A percentile compares a stretch with the other conserved stretches of the same genome.
phyloP scores from a whole-genome alignment of 2,329 filamentous ascomycete genomes.

The Fusarium burgessii region DNA sequence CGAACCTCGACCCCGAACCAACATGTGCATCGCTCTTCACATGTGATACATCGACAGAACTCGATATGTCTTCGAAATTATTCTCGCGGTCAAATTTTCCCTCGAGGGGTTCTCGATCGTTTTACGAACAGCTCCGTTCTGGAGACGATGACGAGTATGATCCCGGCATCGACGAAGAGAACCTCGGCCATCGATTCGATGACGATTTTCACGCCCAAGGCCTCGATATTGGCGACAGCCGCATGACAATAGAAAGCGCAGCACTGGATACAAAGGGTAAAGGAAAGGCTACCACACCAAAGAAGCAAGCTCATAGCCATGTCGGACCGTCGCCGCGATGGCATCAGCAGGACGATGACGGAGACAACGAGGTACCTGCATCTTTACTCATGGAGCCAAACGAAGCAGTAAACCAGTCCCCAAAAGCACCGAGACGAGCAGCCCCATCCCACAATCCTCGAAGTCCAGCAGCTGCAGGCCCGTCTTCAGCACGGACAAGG shows the following conservation, averaged over 20 bases:
- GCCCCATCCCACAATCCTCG: constrained; percentile 14
- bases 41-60: constrained; percentile 17
- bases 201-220: constrained; percentile 63
- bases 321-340: constrained; percentile 39
- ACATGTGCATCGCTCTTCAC: constrained; percentile 29
- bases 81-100: constrained; percentile 58
- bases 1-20: constrained; percentile 10
- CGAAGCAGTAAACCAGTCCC: constrained; percentile 40
- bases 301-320: constrained; percentile 28
- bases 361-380: constrained; percentile 71
- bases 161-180: constrained; percentile 64
- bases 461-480: constrained; percentile 49
- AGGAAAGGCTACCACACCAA: constrained; percentile 15
- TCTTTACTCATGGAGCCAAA: constrained; percentile 71
- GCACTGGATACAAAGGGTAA: constrained; percentile 40
- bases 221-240: constrained; percentile 61
- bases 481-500: constrained; percentile 58
- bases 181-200: constrained; percentile 63
- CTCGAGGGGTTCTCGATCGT: constrained; percentile 53
- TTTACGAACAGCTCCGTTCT: constrained; percentile 63
- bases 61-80: constrained; percentile 60
- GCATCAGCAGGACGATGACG: constrained; percentile 60
- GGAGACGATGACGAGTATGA: constrained; percentile 56
- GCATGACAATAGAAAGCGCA: constrained; percentile 56
- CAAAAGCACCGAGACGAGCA: constrained; percentile 37